Evolutionary conservation across 768 basidiomycete genomes (phyloP), one percentile per base, ranked within the genome.

Genomic region (Saitozyma podzolica): DNA sequence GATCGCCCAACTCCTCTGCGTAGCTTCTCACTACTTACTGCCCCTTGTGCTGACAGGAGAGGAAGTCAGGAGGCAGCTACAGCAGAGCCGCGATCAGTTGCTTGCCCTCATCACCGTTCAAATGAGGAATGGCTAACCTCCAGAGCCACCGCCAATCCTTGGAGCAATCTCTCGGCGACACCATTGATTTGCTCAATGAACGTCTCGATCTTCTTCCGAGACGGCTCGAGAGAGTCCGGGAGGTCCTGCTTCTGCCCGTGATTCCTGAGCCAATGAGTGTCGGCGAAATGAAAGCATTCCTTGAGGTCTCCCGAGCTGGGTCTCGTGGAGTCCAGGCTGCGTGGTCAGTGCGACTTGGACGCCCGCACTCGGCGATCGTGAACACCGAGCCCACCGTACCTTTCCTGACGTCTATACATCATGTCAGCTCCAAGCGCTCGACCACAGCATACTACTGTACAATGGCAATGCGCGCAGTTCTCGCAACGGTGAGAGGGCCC

Each of bases 301-400:
- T 63, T 63, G 40, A 63, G 49, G 37, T 63, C 62, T 8, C 62
- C 62, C 11, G n/a, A n/a, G 9, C 48, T 39, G 7, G 56, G 47
- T 42, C 10, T 57, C 7, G 20, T 37, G 17, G 47, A 63, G 40
- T 51, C 50, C 17, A 63, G 62, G 16, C 56, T 58, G 47, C 40
- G 16, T 50, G 14, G 14, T 48, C 39, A 9, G 39, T 39, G 1
- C 11, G 40, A 29, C 29, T 29, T 29, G 29, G 29, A 29, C 29
- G 29, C 29, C 29, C 29, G 5, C 29, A 5, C 29, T 29, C 29
- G 29, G 29, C 29, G 29, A 29, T 5, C 29, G 29, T 29, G 29
- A 29, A 29, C 29, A 29, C 29, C 29, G 29, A n/a, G 11, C 8
- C 40, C n/a, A 43, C 20, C 53, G 29, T 10, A 58, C 57, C 20